Base-by-base conservation (phyloP, 495 filamentous ascomycete genomes). In the Arthonia radiata region DNA sequence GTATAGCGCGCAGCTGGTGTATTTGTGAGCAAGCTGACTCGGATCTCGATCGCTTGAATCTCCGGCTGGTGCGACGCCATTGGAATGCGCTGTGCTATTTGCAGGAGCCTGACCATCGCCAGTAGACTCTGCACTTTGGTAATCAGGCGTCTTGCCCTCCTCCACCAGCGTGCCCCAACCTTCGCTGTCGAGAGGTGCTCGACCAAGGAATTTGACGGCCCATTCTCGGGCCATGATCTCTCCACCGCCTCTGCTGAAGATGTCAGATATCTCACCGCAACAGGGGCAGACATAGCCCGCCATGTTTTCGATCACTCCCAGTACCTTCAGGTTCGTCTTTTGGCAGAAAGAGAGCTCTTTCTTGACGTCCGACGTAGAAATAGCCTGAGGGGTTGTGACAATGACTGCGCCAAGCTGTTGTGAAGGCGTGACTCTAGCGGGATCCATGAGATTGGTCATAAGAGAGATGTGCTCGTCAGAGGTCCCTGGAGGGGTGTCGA, bases 291-390 rank as follows among this genome's bases (percentile, higher is more conserved):
- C 73, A 49, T 82, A 97, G 2, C 86, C 86, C 15, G 72, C 71
- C 89, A 97, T 94, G 48, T 97, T 97, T 54, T 97, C 86, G 19
- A 97, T 58, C 2, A 97, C 81, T 0, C 86, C 86, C 17, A 93
- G 54, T 12, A 90, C 65, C 8, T 62, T 52, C 22, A 97, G 67
- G 12, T 67, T 65, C 4, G 75, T 81, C 54, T 93, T 93, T 14
- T 52, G 54, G 46, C 86, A 97, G 41, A 97, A 94, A 42, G 92
- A 93, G 24, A 94, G 61, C 43, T 94, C 89, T 48, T 94, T 97
- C 40, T 73, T 65, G 22, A 97, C 86, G 46, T 97, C 86, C 3
- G 74, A 73, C 6, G 80, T 90, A 15, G 79, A 71, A 17, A 97
- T 71, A 2, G 83, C 89, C 48, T 97, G 86, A 1, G 86, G 86